Base-by-base conservation (phyloP, 2,329 filamentous ascomycete genomes). In the Colletotrichum gigasporum region DNA sequence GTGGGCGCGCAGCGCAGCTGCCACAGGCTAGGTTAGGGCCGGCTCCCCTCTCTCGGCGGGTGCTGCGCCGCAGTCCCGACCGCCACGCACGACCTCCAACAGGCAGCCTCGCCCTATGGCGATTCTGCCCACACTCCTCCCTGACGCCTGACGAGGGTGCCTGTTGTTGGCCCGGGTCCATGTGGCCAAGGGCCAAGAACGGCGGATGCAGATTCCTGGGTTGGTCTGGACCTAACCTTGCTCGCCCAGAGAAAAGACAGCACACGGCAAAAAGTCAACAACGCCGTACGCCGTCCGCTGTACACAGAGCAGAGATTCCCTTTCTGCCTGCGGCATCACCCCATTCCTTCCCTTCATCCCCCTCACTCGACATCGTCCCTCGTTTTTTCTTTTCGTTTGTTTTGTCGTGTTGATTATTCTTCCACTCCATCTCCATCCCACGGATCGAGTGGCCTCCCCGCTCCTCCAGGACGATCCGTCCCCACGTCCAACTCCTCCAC, bases 251-350 rank as follows among this genome's bases (percentile, higher is more conserved):
- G n/a, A 28, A 42, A 42, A 37, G 39, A 22, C 42, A 37, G 12
- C 10, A 32, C 32, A 58, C 44, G 41, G 54, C 22, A 16, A 22
- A 37, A 45, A 22, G 39, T 32, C 50, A 45, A 37, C 45, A 45
- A 32, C 54, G 32, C 30, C 26, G 16, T 18, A 42, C 30, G 34
- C 45, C 28, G 16, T 22, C n/a, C n/a, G n/a, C n/a, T n/a, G n/a
- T 26, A 42, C 12, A 18, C 18, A n/a, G 30, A 14, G 34, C 14
- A 28, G 3, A 20, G 16, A 7, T 14, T 35, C 11, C 41, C 22
- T 32, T 47, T 24, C 39, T 63, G 41, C 61, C 55, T 60, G 48
- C 47, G 32, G 20, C 61, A 30, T 53, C 48, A 39, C 48, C 26
- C 32, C 48, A 39, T 64, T 22, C 16, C 24, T 34, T 20, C 18